Evolutionary conservation across 106 monocot species (phyloP), one percentile per base, ranked within the genome.

Genomic region (Apostasia shenzhenica): DNA sequence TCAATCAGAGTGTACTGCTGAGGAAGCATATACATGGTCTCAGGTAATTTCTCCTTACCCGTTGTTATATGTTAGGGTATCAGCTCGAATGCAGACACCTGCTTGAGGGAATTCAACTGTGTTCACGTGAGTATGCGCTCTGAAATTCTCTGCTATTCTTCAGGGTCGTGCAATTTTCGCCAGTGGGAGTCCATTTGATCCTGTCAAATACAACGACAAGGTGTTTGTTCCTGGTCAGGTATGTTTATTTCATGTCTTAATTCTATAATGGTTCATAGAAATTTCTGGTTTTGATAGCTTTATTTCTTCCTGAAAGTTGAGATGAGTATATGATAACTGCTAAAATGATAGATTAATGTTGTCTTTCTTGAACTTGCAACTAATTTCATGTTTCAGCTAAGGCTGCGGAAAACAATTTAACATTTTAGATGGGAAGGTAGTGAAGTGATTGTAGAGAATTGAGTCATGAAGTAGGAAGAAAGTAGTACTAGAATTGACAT

Each of bases 131-230:
- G 26, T 70, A 75, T 66, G 3, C 10, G 57, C 40, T 40, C 42
- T 58, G 12, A 26, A 0, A 45, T 39, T 45, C 13, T 14, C 14
- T 7, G 63, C 41, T 56, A 41, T 69, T 67, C 70, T 26, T 13
- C 76, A 92, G 92, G 92, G 88, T n/a, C 80, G 78, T 39, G 92
- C 83, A 5, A 83, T 92, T 79, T 92, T 85, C 77, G 92, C 85
- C 3, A 92, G 92, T 70, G 92, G 92, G 1, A 92, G 92, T 55
- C 92, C 92, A 51, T 92, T 92, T 77, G 88, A 88, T 61, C 82
- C 85, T 2, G 92, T 92, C 61, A 77, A 92, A 72, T 84, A 75
- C 47, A 81, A 86, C 54, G 85, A 77, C 38, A 85, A 79, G 61
- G 59, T 66, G 47, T 83, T 73, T 64, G 74, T 76, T 39, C 88